Evolutionary conservation across 306 rosid species (phyloP).

Genomic region (Carpinus viminea): DNA sequence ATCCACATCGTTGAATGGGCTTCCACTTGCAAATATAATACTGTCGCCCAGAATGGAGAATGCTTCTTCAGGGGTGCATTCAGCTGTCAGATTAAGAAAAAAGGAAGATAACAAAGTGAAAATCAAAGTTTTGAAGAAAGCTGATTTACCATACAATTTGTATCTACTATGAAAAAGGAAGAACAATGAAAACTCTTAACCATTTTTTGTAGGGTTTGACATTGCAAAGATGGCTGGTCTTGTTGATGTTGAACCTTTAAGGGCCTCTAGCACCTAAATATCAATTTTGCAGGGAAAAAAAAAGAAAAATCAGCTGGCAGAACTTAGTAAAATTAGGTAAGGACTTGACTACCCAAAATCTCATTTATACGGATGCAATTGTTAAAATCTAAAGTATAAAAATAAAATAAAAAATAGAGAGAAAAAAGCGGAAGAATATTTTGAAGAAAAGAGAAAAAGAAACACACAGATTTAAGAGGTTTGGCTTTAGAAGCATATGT

Average conservation of each 20-base stretch:
- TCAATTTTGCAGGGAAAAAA: slow-evolving; percentile 29
- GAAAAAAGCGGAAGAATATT: too few species aligned
- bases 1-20: slow-evolving; percentile 88
- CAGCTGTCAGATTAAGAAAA: slow-evolving; percentile 60
- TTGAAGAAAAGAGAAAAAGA: background rate
- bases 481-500: too few species aligned
- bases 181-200: slow-evolving; percentile 33
- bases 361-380: background rate
- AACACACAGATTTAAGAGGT: background rate
- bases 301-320: background rate
- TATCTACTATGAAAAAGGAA: background rate
- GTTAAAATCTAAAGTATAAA: background rate
- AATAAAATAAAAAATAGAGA: slow-evolving; percentile 13
- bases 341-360: background rate
- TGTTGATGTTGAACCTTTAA: slow-evolving; percentile 90
- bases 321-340: background rate
- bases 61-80: slow-evolving; percentile 96
- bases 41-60: slow-evolving; percentile 82
- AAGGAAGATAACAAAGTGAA: slow-evolving; percentile 9
- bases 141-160: slow-evolving; percentile 8
- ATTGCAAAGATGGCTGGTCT: slow-evolving; percentile 98
- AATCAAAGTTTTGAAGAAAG: slow-evolving; percentile 15
- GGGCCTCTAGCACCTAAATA: slow-evolving; percentile 84
- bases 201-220: slow-evolving; percentile 98
- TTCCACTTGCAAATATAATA: slow-evolving; percentile 96